Evolutionary conservation across 305 asterid genomes (phyloP), one percentile per base, ranked within the genome.

Genomic region (Fraxinus platypoda): DNA sequence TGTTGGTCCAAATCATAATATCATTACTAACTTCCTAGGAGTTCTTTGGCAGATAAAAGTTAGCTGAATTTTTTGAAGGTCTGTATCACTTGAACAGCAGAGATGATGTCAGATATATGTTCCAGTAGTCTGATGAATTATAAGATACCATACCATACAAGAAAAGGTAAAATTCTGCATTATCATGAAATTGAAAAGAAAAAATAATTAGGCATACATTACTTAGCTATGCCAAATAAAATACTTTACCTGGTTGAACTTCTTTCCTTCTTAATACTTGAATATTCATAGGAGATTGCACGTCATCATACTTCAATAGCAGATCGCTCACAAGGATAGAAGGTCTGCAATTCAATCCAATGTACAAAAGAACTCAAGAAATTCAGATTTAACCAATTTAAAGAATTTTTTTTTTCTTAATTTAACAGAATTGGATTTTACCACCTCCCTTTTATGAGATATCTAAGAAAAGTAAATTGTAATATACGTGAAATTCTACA

Each of bases 271-370:
- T 91, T 79, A 86, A 87, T 73, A 88, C 87, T 81, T 91, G 91
- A 80, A 79, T 80, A 76, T 43, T 82, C 78, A 73, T 83, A 17
- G 97, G 91, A 79, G 90, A 84, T 77, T 87, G 88, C 81, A 81
- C 76, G 52, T 88, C 97, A 86, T 89, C 94, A 83, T 82, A 85
- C 86, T 91, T 92, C 90, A 88, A 88, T 78, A 94, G 81, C 81
- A 94, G 87, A 89, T 95, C 98, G 78, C 92, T 90, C 75, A 95
- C 93, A 75, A 95, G 98, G 88, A 93, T 87, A 81, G 92, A 82
- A 78, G 98, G 98, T 83, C 98, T 93, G 95, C 90, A 88, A 86
- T 83, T 64, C 80, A 76, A 76, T 76, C 76, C 77, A 74, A 78
- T 17, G 70, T 54, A 85, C 62, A 85, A 77, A 76, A 85, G 41